Percentiles rank a stretch among this genome's conserved stretches.
phyloP scores from a whole-genome alignment of 1,284 basidiomycete genomes.

The Rhodotorula sp. region DNA sequence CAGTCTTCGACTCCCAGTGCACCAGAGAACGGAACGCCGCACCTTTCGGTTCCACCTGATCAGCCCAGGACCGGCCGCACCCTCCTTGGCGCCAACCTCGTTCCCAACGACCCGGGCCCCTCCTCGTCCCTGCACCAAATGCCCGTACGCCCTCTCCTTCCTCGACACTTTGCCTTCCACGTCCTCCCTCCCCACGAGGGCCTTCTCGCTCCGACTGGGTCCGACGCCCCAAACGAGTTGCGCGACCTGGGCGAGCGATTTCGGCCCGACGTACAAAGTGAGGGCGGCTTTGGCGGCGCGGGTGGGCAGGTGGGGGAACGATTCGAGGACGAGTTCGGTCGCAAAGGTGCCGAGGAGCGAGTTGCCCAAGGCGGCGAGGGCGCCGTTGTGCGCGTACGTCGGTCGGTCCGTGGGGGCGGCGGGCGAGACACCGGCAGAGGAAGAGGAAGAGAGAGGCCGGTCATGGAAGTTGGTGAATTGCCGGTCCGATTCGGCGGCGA shows the following conservation, averaged over 20 bases:
- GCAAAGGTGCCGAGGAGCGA: constrained; percentile 87
- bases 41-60: constrained; percentile 49
- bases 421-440: constrained; percentile 30
- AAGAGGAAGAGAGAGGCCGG: constrained; percentile 6
- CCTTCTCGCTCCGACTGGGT: constrained; percentile 57
- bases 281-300: constrained; percentile 82
- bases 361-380: constrained; percentile 79
- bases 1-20: too few relatives aligned
- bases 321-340: constrained; percentile 74
- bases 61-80: constrained; percentile 44
- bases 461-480: constrained; percentile 37
- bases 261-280: constrained; percentile 83
- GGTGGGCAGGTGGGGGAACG: constrained; percentile 88
- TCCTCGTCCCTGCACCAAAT: constrained; percentile 38
- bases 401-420: constrained; percentile 54
- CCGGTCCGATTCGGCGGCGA: background rate
- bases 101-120: constrained; percentile 18
- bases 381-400: constrained; percentile 66
- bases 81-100: constrained; percentile 32
- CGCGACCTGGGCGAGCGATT: constrained; percentile 77
- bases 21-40: background rate
- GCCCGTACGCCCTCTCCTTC: constrained; percentile 45
- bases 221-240: constrained; percentile 49
- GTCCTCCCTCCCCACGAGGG: constrained; percentile 47
- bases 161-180: constrained; percentile 57